Evolutionary conservation across 805 yeast species (phyloP).

Genomic region (Lipomyces yamanashiensis): DNA sequence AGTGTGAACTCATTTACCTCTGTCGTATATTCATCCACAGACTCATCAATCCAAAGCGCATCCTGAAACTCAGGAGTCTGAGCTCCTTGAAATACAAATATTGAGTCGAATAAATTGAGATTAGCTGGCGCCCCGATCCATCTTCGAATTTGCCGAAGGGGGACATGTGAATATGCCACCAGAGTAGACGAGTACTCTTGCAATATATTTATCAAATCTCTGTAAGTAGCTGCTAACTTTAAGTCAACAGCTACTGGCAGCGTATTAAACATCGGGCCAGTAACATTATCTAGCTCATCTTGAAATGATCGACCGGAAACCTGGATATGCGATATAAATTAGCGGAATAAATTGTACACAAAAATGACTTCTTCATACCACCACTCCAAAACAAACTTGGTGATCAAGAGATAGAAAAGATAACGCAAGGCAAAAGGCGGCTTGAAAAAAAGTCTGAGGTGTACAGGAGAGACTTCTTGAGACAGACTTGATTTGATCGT

Average conservation of each 20-base stretch:
- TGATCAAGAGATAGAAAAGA: conserved; percentile 6
- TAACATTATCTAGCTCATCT: conserved; percentile 25
- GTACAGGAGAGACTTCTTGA: conserved; percentile 30
- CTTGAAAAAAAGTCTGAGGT: conserved; percentile 34
- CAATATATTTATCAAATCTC: conserved; percentile 6
- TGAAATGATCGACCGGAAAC: conserved; percentile 29
- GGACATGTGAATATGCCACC: conserved; percentile 29
- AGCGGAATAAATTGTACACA: not conserved
- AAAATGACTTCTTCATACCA: conserved; percentile 6
- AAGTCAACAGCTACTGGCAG: conserved; percentile 29
- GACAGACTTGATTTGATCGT: not conserved
- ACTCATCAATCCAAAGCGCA: conserved; percentile 18
- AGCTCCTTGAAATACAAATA: conserved; percentile 31
- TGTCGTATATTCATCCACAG: conserved; percentile 5
- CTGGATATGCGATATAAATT: not conserved
- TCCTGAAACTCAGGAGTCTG: conserved; percentile 8
- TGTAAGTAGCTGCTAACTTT: not conserved
- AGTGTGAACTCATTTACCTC: conserved; percentile 5
- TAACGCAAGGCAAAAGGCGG: conserved; percentile 31
- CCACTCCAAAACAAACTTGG: conserved; percentile 24
- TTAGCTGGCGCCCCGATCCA: conserved; percentile 23
- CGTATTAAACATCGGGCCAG: conserved; percentile 37
- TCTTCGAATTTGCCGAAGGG: conserved; percentile 34
- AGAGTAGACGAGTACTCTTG: conserved; percentile 21
- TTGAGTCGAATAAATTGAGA: conserved; percentile 20